These are phyloP conservation scores for Aurantiochytrium sp. DNA, from an alignment of 108 stramenopile species.

Conservation along the genomic window DNA sequence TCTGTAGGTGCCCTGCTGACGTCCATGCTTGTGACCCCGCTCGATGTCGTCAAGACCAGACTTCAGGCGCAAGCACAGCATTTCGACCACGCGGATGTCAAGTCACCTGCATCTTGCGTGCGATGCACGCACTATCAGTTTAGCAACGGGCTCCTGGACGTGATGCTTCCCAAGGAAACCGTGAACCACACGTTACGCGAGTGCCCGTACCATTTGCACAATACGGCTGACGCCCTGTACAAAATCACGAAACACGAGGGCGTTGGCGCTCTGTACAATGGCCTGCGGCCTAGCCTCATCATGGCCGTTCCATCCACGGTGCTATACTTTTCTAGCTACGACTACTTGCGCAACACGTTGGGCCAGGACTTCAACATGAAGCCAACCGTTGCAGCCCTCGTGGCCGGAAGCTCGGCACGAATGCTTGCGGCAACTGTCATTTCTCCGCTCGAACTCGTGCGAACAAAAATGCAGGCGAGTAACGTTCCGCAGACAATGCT, in stretches of 20 bases:
- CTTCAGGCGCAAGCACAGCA: neutral
- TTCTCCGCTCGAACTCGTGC: conserved; percentile 77
- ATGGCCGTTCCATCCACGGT: conserved; percentile 73
- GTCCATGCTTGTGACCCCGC: conserved; percentile 10
- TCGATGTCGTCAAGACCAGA: conserved; percentile 22
- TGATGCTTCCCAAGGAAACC: neutral
- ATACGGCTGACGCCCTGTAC: conserved; percentile 3
- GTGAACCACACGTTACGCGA: neutral
- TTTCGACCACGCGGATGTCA: neutral
- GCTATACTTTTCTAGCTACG: conserved; percentile 79
- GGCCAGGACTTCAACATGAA: neutral
- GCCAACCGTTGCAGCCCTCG: conserved; percentile 40
- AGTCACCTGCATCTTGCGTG: neutral
- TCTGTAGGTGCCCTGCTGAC: conserved; percentile 9
- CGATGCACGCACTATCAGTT: neutral
- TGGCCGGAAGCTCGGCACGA: conserved; percentile 69
- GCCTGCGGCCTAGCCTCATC: conserved; percentile 40
- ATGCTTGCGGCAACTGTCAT: conserved; percentile 63
- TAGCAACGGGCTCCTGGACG: neutral
- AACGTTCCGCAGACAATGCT: neutral
- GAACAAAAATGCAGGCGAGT: conserved; percentile 38
- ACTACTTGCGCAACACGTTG: conserved; percentile 35
- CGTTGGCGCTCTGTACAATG: conserved; percentile 38
- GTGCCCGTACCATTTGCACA: neutral
- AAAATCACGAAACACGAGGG: conserved; percentile 44